These are phyloP conservation scores for Epithemia pelagica DNA, from an alignment of 108 stramenopile genomes.

Conservation along the genomic window DNA sequence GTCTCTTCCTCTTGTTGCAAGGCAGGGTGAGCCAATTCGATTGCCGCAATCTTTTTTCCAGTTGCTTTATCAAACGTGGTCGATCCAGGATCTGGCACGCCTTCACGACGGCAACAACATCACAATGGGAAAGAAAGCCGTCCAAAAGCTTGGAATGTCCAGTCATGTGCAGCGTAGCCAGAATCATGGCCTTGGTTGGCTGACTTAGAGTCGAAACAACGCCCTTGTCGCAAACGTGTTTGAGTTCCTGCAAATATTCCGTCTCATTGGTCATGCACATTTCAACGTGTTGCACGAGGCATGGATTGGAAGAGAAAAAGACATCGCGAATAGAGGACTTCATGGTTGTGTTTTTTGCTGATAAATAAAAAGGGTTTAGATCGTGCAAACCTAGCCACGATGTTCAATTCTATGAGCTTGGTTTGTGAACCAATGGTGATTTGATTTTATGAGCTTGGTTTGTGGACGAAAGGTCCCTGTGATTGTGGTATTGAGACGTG, in stretches of 20 bases:
- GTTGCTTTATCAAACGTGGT: constrained; percentile 7
- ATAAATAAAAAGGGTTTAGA: no score
- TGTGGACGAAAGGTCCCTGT: no score
- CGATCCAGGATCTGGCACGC: constrained; percentile 5
- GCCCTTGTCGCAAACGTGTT: not conserved
- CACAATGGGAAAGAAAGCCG: constrained; percentile 4
- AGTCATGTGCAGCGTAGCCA: constrained; percentile 16
- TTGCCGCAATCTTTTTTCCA: constrained; percentile 16
- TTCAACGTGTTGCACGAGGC: not conserved
- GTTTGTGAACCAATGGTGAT: no score
- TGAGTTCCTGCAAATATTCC: not conserved
- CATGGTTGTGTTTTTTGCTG: no score
- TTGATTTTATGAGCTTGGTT: no score
- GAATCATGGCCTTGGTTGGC: constrained; percentile 1
- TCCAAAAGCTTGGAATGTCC: constrained; percentile 4
- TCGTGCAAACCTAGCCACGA: no score
- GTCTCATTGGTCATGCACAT: not conserved
- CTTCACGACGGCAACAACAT: constrained; percentile 6
- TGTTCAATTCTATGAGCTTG: no score
- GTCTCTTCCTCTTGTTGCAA: not conserved
- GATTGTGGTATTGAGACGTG: no score
- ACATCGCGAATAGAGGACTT: not conserved
- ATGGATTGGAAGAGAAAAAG: not conserved
- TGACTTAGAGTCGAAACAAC: not conserved
- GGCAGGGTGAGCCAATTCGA: constrained; percentile 9